Evolutionary conservation across 768 basidiomycete species (phyloP).

Genomic region (Lactarius quietus): DNA sequence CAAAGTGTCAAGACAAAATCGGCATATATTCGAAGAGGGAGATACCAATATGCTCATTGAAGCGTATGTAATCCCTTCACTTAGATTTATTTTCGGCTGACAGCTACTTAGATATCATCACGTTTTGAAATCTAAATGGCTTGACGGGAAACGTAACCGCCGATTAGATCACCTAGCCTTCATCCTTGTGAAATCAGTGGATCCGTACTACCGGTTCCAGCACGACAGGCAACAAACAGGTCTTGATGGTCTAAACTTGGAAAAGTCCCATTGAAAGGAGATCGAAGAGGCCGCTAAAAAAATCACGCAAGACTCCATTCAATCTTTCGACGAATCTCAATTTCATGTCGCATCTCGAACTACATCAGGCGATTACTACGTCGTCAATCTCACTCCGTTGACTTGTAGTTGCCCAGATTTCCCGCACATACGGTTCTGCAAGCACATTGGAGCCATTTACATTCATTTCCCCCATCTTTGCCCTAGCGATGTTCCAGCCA

Average conservation of each 20-base stretch:
- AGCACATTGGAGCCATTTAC: neutral
- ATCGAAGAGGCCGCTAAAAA: neutral
- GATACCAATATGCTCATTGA: too few relatives aligned
- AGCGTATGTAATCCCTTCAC: too few relatives aligned
- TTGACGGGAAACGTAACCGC: neutral
- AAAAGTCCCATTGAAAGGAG: too few relatives aligned
- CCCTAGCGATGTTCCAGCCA: neutral
- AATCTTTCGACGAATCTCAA: neutral
- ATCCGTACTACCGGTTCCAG: too few relatives aligned
- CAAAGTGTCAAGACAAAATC: neutral
- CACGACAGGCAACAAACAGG: too few relatives aligned
- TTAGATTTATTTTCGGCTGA: too few relatives aligned
- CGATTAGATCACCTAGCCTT: neutral
- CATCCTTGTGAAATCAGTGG: neutral
- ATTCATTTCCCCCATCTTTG: neutral
- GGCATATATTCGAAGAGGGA: neutral
- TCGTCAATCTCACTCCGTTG: neutral
- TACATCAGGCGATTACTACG: neutral
- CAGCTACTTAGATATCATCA: neutral
- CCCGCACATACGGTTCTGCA: constrained; percentile 1
- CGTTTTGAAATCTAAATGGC: neutral
- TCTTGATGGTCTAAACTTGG: too few relatives aligned
- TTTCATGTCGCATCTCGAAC: too few relatives aligned
- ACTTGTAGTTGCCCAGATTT: neutral
- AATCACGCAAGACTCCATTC: neutral